phyloP scores from a whole-genome alignment of 2,329 filamentous ascomycete genomes.

The Penicillium capsulatum region DNA sequence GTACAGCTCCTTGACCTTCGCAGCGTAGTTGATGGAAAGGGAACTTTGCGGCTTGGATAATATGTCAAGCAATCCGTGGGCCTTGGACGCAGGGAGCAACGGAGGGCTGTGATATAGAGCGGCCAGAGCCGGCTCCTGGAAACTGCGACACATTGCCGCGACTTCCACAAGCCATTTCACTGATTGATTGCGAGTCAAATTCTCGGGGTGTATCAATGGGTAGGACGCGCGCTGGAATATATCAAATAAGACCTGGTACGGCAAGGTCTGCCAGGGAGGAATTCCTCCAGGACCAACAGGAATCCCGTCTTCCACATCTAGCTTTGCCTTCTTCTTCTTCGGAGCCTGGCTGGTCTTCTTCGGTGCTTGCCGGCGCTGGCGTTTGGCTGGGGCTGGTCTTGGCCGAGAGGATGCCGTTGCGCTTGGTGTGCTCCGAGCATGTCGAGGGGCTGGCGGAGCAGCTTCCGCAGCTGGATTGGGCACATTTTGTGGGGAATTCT shows the following conservation, averaged over 20 bases:
- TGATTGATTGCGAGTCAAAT: conserved; percentile 22
- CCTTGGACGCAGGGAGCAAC: conserved; percentile 52
- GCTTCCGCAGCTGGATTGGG: background rate
- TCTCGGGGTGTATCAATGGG: conserved; percentile 48
- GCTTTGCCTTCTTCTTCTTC: conserved; percentile 28
- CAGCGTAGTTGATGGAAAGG: conserved; percentile 60
- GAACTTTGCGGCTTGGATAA: conserved; percentile 52
- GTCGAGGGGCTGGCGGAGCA: conserved; percentile 6
- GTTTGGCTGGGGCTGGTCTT: background rate
- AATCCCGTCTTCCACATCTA: conserved; percentile 13
- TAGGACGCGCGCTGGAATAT: conserved; percentile 66
- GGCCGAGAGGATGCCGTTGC: conserved; percentile 4
- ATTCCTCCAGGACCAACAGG: conserved; percentile 37
- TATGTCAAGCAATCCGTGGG: conserved; percentile 48
- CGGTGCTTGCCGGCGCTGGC: background rate
- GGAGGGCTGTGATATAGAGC: conserved; percentile 68
- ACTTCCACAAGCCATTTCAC: conserved; percentile 60
- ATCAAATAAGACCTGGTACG: conserved; percentile 64
- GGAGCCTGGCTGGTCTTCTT: conserved; percentile 9
- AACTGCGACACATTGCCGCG: conserved; percentile 59
- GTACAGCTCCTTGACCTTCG: conserved; percentile 66
- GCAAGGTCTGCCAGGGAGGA: conserved; percentile 58
- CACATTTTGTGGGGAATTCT: too few relatives aligned
- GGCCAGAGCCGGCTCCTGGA: conserved; percentile 68
- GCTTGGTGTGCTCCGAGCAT: conserved; percentile 9